Percentiles rank a stretch among this genome's conserved stretches.
Evolutionary conservation across 176 grass and related monocot species (phyloP).

Genomic region (bread wheat (Triticum aestivum)): IWGSC_CS_RefSeq_v2.1 NC_057797.1:725443278-725443777

Average conservation of each 20-base stretch:
- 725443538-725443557: constrained; percentile 17
- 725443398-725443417: too few species aligned
- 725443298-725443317: constrained; percentile 39
- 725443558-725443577: constrained; percentile 29
- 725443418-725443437: constrained; percentile 8
- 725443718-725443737: not conserved
- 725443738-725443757: not conserved
- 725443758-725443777: constrained; percentile 1
- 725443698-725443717: not conserved
- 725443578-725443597: not conserved
- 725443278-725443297: constrained; percentile 51
- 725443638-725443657: constrained; percentile 14
- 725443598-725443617: not conserved
- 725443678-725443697: not conserved
- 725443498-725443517: constrained; percentile 45
- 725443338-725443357: not conserved
- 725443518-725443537: constrained; percentile 37
- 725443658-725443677: not conserved
- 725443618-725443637: not conserved
- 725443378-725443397: not conserved
- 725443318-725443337: constrained; percentile 14
- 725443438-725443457: constrained; percentile 29
- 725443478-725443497: constrained; percentile 8
- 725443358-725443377: constrained; percentile 37
- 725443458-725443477: not conserved